Conservation (phyloP, 257 asterid genomes). For the Fraxinus cuspidata region DNA sequence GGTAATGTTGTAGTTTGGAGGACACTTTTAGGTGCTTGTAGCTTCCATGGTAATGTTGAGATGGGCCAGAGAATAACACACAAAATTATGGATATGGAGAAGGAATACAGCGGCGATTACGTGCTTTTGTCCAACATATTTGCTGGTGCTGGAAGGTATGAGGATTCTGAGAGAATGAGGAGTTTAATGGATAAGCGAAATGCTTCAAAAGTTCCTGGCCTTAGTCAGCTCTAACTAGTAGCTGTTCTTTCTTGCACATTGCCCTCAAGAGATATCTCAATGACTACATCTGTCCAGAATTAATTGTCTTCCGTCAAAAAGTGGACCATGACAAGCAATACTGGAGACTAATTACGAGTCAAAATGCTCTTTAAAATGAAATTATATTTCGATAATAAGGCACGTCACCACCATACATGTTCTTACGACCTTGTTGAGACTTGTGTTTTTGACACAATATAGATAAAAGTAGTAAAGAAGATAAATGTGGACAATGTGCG, state of each 20-base stretch:
- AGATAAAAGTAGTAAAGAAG: neutral
- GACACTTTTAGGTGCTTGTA: conserved; percentile 76
- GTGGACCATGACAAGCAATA: no score
- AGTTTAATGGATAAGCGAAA: conserved; percentile 48
- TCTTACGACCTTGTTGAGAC: no score
- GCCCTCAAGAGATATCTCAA: neutral
- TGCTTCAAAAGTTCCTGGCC: conserved; percentile 56
- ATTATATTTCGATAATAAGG: no score
- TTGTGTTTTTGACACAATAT: no score
- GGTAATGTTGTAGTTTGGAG: conserved; percentile 68
- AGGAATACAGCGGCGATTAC: conserved; percentile 72
- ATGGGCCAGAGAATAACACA: conserved; percentile 60
- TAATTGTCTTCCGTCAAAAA: no score
- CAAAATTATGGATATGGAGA: conserved; percentile 59
- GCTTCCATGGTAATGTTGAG: conserved; percentile 65
- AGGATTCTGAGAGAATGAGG: conserved; percentile 67
- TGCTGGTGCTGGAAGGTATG: conserved; percentile 56
- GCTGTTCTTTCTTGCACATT: neutral
- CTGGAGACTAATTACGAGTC: no score
- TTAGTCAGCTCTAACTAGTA: conserved; percentile 36
- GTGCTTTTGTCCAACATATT: conserved; percentile 73
- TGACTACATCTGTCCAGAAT: no score
- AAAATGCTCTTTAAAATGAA: neutral
- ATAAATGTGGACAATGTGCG: neutral
- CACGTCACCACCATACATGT: neutral